phyloP scores from a whole-genome alignment of 2,329 filamentous ascomycete species.

The Ploettnerulaceae sp. region DNA sequence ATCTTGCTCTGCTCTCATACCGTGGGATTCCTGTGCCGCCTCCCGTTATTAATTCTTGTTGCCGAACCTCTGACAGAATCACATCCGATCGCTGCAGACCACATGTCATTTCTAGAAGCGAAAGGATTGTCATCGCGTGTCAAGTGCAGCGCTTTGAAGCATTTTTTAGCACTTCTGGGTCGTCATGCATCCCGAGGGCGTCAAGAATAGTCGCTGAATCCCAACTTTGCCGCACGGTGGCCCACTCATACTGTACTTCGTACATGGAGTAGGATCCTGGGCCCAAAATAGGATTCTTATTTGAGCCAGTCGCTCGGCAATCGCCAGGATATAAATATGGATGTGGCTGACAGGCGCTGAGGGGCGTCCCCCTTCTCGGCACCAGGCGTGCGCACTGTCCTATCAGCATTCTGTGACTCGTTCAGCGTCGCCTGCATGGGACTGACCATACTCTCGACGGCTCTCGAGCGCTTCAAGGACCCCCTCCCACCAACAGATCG shows the following conservation, averaged over 20 bases:
- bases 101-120: background rate
- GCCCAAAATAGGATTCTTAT: background rate
- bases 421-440: background rate
- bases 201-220: conserved; percentile 5
- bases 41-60: no score
- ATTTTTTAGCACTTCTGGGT: background rate
- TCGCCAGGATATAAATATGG: no score
- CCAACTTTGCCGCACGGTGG: no score
- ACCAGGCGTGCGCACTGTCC: background rate
- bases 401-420: background rate
- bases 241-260: background rate
- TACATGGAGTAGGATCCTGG: background rate
- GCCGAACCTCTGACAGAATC: no score
- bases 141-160: background rate
- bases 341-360: background rate
- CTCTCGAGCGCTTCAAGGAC: background rate
- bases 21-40: no score
- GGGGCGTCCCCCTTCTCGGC: background rate
- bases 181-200: background rate
- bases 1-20: no score
- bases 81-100: no score
- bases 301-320: background rate
- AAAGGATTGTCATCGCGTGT: background rate
- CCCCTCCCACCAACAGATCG: background rate
- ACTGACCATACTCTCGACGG: background rate